Conservation (phyloP, 148 eudicot genomes). For the Rhododendron griersonianum region DNA sequence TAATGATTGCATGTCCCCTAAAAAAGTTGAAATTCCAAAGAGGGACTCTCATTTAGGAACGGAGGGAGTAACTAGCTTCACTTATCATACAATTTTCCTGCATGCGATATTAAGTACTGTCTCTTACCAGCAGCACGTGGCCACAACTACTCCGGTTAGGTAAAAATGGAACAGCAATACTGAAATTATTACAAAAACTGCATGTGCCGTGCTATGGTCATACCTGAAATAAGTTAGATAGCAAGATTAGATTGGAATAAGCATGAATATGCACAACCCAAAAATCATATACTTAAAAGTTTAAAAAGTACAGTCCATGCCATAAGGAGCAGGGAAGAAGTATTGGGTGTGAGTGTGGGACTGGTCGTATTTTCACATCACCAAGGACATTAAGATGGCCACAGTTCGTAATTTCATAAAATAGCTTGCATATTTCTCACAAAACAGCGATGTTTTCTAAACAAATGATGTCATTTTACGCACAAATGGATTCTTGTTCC, state of each 20-base stretch:
- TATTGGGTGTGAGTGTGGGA: background rate
- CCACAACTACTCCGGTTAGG: constrained; percentile 57
- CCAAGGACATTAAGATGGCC: background rate
- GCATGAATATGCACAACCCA: background rate
- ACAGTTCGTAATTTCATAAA: background rate
- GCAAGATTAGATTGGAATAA: constrained; percentile 7
- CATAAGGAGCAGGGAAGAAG: background rate
- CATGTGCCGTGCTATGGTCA: constrained; percentile 86
- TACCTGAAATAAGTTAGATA: constrained; percentile 57
- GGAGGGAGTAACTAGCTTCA: background rate
- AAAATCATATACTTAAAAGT: background rate
- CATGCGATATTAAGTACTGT: background rate
- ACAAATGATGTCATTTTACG: background rate
- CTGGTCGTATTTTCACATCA: background rate
- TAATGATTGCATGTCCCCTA: too few species aligned
- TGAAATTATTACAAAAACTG: constrained; percentile 75
- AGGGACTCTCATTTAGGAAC: too few species aligned
- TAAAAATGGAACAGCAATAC: constrained; percentile 72
- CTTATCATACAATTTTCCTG: background rate
- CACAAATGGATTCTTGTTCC: background rate
- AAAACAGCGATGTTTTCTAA: background rate
- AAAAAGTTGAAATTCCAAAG: too few species aligned
- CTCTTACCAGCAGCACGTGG: constrained; percentile 81
- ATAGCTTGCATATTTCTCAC: background rate
- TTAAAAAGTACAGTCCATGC: background rate